Evolutionary conservation across 2,329 filamentous ascomycete species (phyloP).

Genomic region (Dothideomycetes sp.): DNA sequence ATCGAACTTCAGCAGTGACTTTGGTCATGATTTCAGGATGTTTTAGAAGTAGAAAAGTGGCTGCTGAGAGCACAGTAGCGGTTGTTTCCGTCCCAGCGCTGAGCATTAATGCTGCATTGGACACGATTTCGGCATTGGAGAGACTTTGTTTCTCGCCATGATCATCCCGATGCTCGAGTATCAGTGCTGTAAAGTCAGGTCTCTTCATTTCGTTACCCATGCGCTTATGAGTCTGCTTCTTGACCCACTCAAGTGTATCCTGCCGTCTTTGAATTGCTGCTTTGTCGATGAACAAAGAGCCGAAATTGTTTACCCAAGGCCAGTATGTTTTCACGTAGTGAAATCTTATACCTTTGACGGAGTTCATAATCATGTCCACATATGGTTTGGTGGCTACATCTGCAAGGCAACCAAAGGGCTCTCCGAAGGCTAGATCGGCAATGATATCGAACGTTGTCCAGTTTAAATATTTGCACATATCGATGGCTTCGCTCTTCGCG

Average conservation of each 20-base stretch:
- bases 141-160: background rate
- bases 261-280: conserved; percentile 11
- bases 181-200: conserved; percentile 15
- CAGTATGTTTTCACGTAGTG: conserved; percentile 17
- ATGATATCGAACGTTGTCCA: conserved; percentile 29
- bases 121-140: conserved; percentile 20
- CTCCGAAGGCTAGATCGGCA: conserved; percentile 23
- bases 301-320: conserved; percentile 12
- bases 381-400: conserved; percentile 19
- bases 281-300: conserved; percentile 12
- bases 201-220: conserved; percentile 18
- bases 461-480: conserved; percentile 23
- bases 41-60: conserved; percentile 29
- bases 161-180: conserved; percentile 11
- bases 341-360: conserved; percentile 17
- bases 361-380: conserved; percentile 17
- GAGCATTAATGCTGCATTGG: conserved; percentile 24
- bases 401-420: conserved; percentile 19
- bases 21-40: conserved; percentile 25
- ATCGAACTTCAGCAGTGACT: conserved; percentile 31
- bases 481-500: conserved; percentile 9
- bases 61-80: conserved; percentile 33
- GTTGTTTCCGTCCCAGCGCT: conserved; percentile 42
- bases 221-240: conserved; percentile 15
- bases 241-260: conserved; percentile 16